A percentile compares a stretch with the other conserved stretches of the same genome.
phyloP scores from a whole-genome alignment of 352 stramenopile genomes.

The Peronospora belbahrii region DNA sequence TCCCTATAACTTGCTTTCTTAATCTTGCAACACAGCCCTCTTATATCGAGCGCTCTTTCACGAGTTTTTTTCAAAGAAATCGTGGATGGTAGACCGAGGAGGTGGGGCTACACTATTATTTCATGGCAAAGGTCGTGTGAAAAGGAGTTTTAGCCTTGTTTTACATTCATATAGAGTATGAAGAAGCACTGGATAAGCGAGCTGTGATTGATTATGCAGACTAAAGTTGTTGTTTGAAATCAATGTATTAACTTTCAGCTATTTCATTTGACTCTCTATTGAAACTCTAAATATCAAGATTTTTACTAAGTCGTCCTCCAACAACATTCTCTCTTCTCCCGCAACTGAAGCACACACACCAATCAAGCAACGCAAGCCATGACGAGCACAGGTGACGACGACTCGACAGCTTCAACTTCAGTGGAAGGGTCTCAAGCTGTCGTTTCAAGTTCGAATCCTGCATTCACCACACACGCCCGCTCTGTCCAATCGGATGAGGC shows the following conservation, averaged over 20 bases:
- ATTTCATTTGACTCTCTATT: not conserved
- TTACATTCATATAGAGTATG: no score
- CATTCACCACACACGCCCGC: not conserved
- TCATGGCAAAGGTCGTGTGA: no score
- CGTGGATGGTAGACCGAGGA: no score
- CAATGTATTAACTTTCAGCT: not conserved
- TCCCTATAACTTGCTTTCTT: no score
- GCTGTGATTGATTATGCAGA: no score
- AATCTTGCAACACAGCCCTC: no score
- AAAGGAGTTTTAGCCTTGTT: no score
- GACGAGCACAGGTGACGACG: not conserved
- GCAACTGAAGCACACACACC: conserved; percentile 1
- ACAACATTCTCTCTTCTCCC: conserved; percentile 2
- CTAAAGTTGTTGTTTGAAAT: no score
- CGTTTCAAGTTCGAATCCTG: not conserved
- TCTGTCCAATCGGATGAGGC: conserved; percentile 5
- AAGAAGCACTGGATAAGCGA: no score
- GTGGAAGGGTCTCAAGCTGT: not conserved
- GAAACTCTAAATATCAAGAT: not conserved
- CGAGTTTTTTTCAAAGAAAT: no score
- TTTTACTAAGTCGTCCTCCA: not conserved
- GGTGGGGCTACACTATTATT: no score
- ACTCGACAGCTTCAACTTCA: not conserved
- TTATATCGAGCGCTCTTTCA: no score
- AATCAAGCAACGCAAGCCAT: conserved; percentile 7